A percentile compares a stretch with the other conserved stretches of the same genome.
phyloP scores from a whole-genome alignment of 371 early-diverging fungal species.

The Mucor lusitanicus region DNA sequence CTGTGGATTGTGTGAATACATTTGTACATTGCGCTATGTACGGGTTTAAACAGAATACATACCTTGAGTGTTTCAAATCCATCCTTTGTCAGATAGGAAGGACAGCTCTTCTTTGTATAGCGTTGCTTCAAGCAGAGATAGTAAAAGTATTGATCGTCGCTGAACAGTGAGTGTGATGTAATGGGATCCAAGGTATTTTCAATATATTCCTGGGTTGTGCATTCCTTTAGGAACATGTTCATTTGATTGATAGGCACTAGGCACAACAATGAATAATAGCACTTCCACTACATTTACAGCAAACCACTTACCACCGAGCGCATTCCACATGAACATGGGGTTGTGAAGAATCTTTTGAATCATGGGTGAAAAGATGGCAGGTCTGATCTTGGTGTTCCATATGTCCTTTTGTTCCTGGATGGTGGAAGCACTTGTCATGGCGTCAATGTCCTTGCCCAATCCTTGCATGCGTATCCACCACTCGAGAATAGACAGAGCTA shows the following conservation, averaged over 20 bases:
- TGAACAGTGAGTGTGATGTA: conserved; percentile 59
- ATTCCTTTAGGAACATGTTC: conserved; percentile 83
- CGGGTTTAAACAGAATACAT: no score
- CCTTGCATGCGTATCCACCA: conserved; percentile 67
- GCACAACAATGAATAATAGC: not conserved
- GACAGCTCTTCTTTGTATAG: conserved; percentile 67
- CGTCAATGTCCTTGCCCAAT: conserved; percentile 55
- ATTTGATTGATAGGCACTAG: conserved; percentile 85
- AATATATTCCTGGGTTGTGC: conserved; percentile 76
- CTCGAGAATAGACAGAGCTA: conserved; percentile 73
- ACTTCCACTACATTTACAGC: not conserved
- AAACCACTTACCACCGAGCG: conserved; percentile 62
- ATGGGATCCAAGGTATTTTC: conserved; percentile 86
- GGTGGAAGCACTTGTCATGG: conserved; percentile 57
- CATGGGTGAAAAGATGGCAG: conserved; percentile 64
- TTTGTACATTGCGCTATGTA: not conserved
- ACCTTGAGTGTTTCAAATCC: conserved; percentile 69
- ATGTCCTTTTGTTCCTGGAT: conserved; percentile 64
- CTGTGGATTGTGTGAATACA: conserved; percentile 6
- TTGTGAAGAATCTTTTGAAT: conserved; percentile 70
- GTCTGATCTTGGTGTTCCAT: conserved; percentile 69
- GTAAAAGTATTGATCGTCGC: conserved; percentile 83
- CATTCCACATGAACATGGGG: conserved; percentile 85
- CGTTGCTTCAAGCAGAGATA: conserved; percentile 72
- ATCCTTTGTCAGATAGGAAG: conserved; percentile 72